phyloP scores from a whole-genome alignment of 1,139 yeast species.

The Kodamaea plutei region DNA sequence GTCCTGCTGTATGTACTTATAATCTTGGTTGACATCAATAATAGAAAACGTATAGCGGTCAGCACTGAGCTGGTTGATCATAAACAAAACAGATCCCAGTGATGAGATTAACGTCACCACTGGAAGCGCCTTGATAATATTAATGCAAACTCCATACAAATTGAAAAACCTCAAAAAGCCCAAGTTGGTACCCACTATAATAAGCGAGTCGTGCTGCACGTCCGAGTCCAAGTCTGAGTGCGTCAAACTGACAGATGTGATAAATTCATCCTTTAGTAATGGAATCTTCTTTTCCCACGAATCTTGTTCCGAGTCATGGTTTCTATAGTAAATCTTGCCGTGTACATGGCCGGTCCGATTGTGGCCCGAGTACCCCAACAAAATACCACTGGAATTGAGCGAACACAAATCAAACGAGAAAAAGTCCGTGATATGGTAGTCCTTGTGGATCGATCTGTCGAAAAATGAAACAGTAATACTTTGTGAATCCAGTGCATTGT shows the following conservation, averaged over 20 bases:
- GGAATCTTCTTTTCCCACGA: constrained; percentile 44
- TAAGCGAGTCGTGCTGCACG: constrained; percentile 23
- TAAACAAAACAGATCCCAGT: constrained; percentile 27
- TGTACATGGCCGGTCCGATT: constrained; percentile 15
- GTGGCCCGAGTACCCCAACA: constrained; percentile 51
- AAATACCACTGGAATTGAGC: constrained; percentile 59
- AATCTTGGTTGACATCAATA: constrained; percentile 34
- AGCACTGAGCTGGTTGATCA: constrained; percentile 28
- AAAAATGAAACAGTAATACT: constrained; percentile 84
- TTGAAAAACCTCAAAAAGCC: constrained; percentile 43
- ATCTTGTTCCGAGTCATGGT: constrained; percentile 42
- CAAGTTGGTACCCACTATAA: constrained; percentile 39
- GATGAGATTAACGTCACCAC: constrained; percentile 38
- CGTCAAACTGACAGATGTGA: constrained; percentile 37
- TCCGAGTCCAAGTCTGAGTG: constrained; percentile 10
- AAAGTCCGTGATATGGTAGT: constrained; percentile 81
- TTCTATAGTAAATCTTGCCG: constrained; percentile 41
- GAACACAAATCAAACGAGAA: constrained; percentile 72
- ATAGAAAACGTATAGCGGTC: constrained; percentile 35
- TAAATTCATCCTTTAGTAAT: constrained; percentile 27
- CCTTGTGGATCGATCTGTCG: constrained; percentile 74
- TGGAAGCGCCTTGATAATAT: constrained; percentile 37
- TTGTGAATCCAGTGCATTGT: constrained; percentile 31
- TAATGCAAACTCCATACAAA: constrained; percentile 38
- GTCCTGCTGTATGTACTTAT: constrained; percentile 39